These are phyloP conservation scores for Penicillium chermesinum DNA, from an alignment of 495 filamentous ascomycete species.

Conservation along the genomic window DNA sequence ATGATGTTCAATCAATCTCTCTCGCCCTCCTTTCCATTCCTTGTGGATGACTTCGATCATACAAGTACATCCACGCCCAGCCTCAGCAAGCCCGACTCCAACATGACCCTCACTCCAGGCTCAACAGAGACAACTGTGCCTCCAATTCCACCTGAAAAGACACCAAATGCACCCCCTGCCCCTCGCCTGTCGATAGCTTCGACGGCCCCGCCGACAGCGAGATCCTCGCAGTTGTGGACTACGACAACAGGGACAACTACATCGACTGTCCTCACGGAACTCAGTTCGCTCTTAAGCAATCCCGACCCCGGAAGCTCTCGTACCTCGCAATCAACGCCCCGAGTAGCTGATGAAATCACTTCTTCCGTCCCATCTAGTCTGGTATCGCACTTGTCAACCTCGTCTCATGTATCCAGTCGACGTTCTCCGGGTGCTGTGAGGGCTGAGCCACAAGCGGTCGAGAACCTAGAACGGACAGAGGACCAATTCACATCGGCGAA, in stretches of 20 bases:
- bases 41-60: slow-evolving; percentile 15
- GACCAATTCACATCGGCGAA: neutral
- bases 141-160: neutral
- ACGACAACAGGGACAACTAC: slow-evolving; percentile 4
- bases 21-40: slow-evolving; percentile 21
- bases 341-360: neutral
- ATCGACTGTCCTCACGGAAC: neutral
- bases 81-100: slow-evolving; percentile 10
- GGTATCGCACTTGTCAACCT: slow-evolving; percentile 1
- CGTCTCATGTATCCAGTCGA: slow-evolving; percentile 9
- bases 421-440: neutral
- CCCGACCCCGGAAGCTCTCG: neutral
- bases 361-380: neutral
- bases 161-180: neutral
- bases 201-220: neutral
- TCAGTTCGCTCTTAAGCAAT: slow-evolving; percentile 3
- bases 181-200: neutral
- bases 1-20: slow-evolving; percentile 25
- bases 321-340: neutral
- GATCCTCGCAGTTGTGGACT: slow-evolving; percentile 15
- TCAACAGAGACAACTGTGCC: slow-evolving; percentile 6
- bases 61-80: slow-evolving; percentile 5
- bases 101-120: neutral
- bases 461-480: neutral
- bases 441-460: neutral